Percentiles rank a stretch among this genome's conserved stretches.
phyloP scores from a whole-genome alignment of 176 grass and related monocot genomes.

The Pharus latifolius region DNA sequence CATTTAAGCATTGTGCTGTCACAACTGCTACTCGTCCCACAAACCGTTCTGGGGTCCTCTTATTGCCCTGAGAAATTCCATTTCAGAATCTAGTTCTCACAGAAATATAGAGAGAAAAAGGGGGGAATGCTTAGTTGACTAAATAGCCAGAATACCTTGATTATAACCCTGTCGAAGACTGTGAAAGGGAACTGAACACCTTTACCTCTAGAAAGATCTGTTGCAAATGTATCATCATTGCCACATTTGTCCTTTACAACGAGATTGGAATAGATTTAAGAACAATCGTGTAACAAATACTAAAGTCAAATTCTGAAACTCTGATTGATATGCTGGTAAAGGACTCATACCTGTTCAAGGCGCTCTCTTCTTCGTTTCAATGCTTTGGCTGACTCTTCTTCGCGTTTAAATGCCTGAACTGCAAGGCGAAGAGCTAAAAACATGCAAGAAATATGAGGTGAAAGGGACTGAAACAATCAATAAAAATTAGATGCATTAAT shows the following conservation, averaged over 20 bases:
- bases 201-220: constrained; percentile 56
- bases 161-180: constrained; percentile 67
- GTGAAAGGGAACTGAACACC: constrained; percentile 72
- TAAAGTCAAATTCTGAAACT: neutral
- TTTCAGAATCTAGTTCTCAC: neutral
- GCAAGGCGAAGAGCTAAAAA: constrained; percentile 68
- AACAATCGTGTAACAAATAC: neutral
- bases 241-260: constrained; percentile 63
- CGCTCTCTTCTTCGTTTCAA: constrained; percentile 65
- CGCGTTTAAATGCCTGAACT: constrained; percentile 67
- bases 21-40: constrained; percentile 66
- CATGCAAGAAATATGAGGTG: neutral
- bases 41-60: constrained; percentile 71
- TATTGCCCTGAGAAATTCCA: constrained; percentile 45
- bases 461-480: neutral
- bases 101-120: neutral
- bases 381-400: constrained; percentile 55
- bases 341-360: constrained; percentile 37
- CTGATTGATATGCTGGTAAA: neutral
- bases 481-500: neutral
- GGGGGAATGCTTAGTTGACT: neutral
- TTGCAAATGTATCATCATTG: constrained; percentile 40
- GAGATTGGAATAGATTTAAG: constrained; percentile 15
- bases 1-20: constrained; percentile 83
- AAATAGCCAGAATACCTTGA: constrained; percentile 49